Base-by-base conservation (phyloP, 2,329 filamentous ascomycete species). In the Shiraia bambusicola region DNA sequence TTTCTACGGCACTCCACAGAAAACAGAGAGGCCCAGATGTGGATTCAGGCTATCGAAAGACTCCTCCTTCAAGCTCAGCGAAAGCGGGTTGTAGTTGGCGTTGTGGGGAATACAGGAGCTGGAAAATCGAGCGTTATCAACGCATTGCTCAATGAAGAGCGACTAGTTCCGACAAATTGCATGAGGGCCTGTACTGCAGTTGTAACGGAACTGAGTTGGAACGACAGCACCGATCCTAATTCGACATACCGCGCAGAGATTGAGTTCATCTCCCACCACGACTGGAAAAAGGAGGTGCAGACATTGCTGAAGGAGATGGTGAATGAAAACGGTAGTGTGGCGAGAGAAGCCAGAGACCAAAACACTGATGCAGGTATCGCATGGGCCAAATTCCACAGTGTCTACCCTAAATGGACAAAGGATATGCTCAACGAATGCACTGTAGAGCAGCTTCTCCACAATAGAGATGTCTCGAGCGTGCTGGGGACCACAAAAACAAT, bases 91-190 rank as follows among this genome's bases (percentile, higher is more conserved):
- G 69, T 83, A 0, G 70, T 84, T 13, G 81, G 80, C 5, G 76
- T 85, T 1, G 75, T 82, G 2, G 82, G 81, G 1, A 79, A 76
- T 39, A 84, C 82, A 0, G 81, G 81, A 0, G 76, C 78, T 1
- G 82, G 82, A 0, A 86, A 85, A 54, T 80, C 75, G 14, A 80
- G 77, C 2, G 68, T 84, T 0, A 82, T 85, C 59, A 85, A 84
- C 52, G 81, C 81, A 0, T 56, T 85, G 25, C 68, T 84, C 0
- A 79, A 83, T 22, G 78, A 84, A 51, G 79, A 84, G 48, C 70
- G 75, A n/a, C 64, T 80, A 12, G 71, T 73, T 0, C 74, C 76
- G 0, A 80, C 77, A 0, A 79, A 78, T 49, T 80, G 80, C 55
- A 79, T 83, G 74, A 67, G 78, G 19, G 81, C 81, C 1, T 84